Evolutionary conservation across 306 rosid genomes (phyloP).

Genomic region (Castanea mollissima): DNA sequence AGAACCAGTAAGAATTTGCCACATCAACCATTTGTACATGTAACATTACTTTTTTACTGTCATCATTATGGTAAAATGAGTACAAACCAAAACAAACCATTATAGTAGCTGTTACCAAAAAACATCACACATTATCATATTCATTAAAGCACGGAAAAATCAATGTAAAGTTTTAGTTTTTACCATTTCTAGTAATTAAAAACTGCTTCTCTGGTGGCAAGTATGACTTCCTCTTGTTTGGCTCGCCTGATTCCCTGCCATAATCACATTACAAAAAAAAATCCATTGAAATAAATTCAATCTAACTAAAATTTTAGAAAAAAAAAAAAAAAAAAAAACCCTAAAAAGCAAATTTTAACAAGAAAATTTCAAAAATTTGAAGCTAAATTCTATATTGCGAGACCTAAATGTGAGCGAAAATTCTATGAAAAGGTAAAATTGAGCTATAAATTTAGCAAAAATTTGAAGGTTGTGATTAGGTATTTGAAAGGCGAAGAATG

Average conservation of each 20-base stretch:
- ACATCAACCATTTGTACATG: no score
- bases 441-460: no score
- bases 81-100: not conserved
- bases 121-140: no score
- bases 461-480: no score
- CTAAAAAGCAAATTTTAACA: not conserved
- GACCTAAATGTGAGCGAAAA: no score
- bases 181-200: slow-evolving; percentile 92
- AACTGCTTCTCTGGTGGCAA: slow-evolving; percentile 85
- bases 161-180: not conserved
- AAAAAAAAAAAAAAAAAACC: not conserved
- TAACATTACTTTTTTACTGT: not conserved
- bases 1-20: no score
- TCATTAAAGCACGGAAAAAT: not conserved
- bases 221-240: slow-evolving; percentile 84
- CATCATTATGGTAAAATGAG: not conserved
- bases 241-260: slow-evolving; percentile 92
- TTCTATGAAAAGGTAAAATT: no score
- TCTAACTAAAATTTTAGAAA: not conserved
- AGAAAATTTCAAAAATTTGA: not conserved
- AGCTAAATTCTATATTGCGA: no score
- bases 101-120: not conserved
- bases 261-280: not conserved
- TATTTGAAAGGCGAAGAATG: not conserved
- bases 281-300: not conserved